A percentile compares a stretch with the other conserved stretches of the same genome.
These are phyloP conservation scores for Cotoneaster glaucophyllus DNA, from an alignment of 306 rosid species.

Conservation along the genomic window DNA sequence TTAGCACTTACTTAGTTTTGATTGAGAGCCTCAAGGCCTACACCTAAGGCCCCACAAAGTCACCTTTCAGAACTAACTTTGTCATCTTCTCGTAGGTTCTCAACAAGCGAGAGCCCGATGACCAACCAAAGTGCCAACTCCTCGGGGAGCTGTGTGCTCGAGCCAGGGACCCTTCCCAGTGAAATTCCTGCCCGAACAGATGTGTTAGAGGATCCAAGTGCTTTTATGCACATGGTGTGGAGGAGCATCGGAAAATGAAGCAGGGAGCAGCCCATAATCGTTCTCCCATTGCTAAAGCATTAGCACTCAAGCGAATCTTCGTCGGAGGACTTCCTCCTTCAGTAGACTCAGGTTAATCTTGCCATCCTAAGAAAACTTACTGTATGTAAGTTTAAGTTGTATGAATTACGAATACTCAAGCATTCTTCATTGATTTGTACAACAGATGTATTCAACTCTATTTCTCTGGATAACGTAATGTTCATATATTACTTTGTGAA, in stretches of 20 bases:
- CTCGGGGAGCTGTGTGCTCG: too few species aligned
- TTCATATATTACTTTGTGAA: not conserved
- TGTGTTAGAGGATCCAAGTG: constrained; percentile 33
- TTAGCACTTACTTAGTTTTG: too few species aligned
- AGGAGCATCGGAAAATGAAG: constrained; percentile 5
- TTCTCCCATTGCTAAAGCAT: not conserved
- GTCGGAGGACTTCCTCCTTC: constrained; percentile 36
- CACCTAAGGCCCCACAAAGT: too few species aligned
- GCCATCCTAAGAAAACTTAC: constrained; percentile 8
- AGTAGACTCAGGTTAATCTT: constrained; percentile 25
- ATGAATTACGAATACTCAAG: not conserved
- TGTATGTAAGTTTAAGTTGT: not conserved
- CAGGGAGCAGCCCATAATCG: not conserved
- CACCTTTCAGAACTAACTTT: too few species aligned
- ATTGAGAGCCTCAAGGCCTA: too few species aligned
- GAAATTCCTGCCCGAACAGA: too few species aligned
- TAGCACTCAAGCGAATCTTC: constrained; percentile 11
- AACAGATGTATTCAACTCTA: not conserved
- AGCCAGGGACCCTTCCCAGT: too few species aligned
- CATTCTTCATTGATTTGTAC: not conserved
- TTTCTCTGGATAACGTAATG: not conserved
- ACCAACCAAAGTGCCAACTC: too few species aligned
- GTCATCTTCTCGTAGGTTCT: too few species aligned
- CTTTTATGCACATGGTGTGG: constrained; percentile 24
- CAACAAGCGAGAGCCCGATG: too few species aligned